Evolutionary conservation across 768 basidiomycete genomes (phyloP), one percentile per base, ranked within the genome.

Genomic region (Pleurotus cornucopiae): DNA sequence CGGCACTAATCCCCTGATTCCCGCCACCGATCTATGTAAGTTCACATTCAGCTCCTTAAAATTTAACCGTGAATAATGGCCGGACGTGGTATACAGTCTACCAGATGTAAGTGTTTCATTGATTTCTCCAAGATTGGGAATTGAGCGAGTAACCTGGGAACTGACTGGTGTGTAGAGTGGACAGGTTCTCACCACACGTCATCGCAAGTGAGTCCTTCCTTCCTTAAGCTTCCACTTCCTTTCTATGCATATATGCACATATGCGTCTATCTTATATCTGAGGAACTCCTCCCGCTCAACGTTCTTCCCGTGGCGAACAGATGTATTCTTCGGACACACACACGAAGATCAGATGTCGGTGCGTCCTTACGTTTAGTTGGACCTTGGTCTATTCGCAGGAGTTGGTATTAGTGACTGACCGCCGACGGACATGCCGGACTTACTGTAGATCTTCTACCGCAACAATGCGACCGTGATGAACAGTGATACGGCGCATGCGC

Each of bases 281-380:
- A 34, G 41, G 12, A 44, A 48, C 30, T 49, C 30, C 2, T 34
- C 30, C 54, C 40, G 48, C 51, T 45, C 48, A 44, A 59, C 47
- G 40, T 46, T 46, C 37, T 49, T 20, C 41, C 41, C 6, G 48
- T 26, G 16, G 14, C 59, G 41, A 57, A n/a, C n/a, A n/a, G 86
- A 81, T 60, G 81, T 89, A n/a, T 89, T 90, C 73, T 91, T 76
- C 64, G 89, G 89, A 5, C 89, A 91, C 59, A 82, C 84, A 0
- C 88, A 90, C 55, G 85, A 89, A 65, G 88, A 90, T 66, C 79
- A 88, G 68, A 60, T 88, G 40, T 83, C 80, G 26, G 86, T 86
- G 57, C 34, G 69, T 69, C 51, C 51, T 23, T 20, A 46, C 43
- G 54, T 16, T n/a, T 16, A 13, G 11, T 51, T n/a, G 26, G 3